Evolutionary conservation across 176 grass and related monocot species (phyloP).

Genomic region (Rhipidocladum racemiflorum): DNA sequence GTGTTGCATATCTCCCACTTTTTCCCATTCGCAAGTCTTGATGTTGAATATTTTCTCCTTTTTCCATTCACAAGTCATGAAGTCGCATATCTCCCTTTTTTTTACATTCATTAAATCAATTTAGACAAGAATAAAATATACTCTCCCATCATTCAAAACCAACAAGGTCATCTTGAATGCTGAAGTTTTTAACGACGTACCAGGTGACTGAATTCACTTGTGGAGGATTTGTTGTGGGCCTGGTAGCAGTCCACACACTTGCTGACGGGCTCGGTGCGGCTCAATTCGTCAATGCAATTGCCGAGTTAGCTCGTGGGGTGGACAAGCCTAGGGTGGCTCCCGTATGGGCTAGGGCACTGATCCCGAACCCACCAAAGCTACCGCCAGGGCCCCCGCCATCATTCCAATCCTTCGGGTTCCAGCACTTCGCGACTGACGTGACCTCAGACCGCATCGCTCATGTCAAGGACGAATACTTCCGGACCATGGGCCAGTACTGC

Average conservation of each 20-base stretch:
- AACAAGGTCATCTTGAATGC: not conserved
- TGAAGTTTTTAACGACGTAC: not conserved
- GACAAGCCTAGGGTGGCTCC: slow-evolving; percentile 31
- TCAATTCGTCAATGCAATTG: slow-evolving; percentile 58
- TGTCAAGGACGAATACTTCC: slow-evolving; percentile 48
- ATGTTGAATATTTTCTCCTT: not conserved
- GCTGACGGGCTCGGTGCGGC: slow-evolving; percentile 63
- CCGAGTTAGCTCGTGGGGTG: slow-evolving; percentile 45
- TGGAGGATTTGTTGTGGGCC: slow-evolving; percentile 57
- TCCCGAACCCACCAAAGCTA: slow-evolving; percentile 50
- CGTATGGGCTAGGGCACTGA: slow-evolving; percentile 35
- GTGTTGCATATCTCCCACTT: not conserved
- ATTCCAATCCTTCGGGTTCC: slow-evolving; percentile 43
- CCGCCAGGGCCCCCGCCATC: slow-evolving; percentile 28
- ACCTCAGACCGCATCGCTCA: not conserved
- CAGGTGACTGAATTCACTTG: slow-evolving; percentile 65
- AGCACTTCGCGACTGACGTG: slow-evolving; percentile 42
- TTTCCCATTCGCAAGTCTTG: not conserved
- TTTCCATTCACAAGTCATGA: not conserved
- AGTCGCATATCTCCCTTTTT: not conserved
- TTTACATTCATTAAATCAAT: not conserved
- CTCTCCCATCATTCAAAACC: not conserved
- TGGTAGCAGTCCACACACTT: slow-evolving; percentile 59
- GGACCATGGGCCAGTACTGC: slow-evolving; percentile 45
- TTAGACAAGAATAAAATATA: not conserved